Percentiles rank a stretch among this genome's conserved stretches.
Evolutionary conservation across 78 protist species (phyloP).

Genomic region (Dictyostelium purpureum): DNA sequence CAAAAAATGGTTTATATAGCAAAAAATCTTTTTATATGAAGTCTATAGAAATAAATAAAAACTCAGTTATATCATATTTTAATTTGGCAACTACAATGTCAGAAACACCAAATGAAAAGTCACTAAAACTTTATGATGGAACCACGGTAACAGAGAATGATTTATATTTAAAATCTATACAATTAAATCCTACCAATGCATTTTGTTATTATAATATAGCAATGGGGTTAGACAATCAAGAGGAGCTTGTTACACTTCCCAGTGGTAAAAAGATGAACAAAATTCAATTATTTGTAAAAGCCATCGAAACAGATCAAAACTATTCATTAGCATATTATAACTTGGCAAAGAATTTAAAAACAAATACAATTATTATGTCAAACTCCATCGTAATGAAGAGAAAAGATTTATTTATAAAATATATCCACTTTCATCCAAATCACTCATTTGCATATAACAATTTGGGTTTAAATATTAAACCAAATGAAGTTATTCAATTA

Average conservation of each 20-base stretch:
- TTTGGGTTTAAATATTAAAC: neutral
- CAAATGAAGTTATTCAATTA: neutral
- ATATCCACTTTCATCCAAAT: neutral
- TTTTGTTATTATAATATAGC: constrained; percentile 15
- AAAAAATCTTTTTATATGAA: neutral
- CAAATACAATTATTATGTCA: neutral
- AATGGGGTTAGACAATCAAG: neutral
- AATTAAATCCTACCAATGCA: neutral
- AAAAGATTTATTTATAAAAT: constrained; percentile 4
- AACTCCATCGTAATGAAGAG: neutral
- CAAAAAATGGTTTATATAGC: neutral
- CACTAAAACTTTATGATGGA: neutral
- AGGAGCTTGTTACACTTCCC: neutral
- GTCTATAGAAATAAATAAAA: constrained; percentile 5
- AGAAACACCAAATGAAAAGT: neutral
- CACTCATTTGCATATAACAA: neutral
- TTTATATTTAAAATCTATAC: neutral
- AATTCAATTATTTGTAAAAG: neutral
- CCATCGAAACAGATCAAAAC: neutral
- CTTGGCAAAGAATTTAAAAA: neutral
- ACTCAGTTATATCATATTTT: neutral
- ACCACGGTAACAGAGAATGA: neutral
- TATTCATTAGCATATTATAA: constrained; percentile 7
- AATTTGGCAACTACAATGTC: neutral
- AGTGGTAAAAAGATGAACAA: neutral